Conservation (phyloP, 2,329 filamentous ascomycete species). For the Fusarium humuli region DNA sequence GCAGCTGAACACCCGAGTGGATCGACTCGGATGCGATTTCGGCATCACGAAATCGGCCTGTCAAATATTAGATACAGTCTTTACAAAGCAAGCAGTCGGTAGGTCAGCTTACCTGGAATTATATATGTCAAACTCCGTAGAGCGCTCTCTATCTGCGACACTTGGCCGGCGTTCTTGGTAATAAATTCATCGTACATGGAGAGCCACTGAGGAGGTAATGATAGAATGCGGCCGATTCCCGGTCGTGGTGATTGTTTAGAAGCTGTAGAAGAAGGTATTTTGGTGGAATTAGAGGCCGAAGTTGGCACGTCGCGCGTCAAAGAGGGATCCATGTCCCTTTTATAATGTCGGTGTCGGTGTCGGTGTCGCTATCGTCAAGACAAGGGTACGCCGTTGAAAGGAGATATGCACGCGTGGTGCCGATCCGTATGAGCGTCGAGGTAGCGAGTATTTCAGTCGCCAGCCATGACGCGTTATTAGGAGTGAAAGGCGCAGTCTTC, state of each 20-base stretch:
- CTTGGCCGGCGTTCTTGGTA: constrained; percentile 91
- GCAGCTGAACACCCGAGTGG: constrained; percentile 87
- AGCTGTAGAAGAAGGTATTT: constrained; percentile 12
- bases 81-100: not conserved
- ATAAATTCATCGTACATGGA: constrained; percentile 88
- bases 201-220: constrained; percentile 74
- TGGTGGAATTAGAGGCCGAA: constrained; percentile 36
- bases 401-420: constrained; percentile 31
- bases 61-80: constrained; percentile 14
- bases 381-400: constrained; percentile 23
- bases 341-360: constrained; percentile 1
- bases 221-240: constrained; percentile 57
- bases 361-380: not conserved
- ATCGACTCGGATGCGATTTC: constrained; percentile 95
- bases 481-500: not conserved
- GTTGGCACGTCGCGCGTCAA: constrained; percentile 35
- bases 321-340: constrained; percentile 39
- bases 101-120: constrained; percentile 74
- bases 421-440: constrained; percentile 10
- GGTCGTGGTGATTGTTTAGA: constrained; percentile 37
- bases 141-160: constrained; percentile 94
- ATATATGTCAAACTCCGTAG: constrained; percentile 95
- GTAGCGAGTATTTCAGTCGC: constrained; percentile 19
- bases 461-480: constrained; percentile 35
- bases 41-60: constrained; percentile 87